Conservation (phyloP, 805 yeast species). For the Teunomyces pallodes region DNA sequence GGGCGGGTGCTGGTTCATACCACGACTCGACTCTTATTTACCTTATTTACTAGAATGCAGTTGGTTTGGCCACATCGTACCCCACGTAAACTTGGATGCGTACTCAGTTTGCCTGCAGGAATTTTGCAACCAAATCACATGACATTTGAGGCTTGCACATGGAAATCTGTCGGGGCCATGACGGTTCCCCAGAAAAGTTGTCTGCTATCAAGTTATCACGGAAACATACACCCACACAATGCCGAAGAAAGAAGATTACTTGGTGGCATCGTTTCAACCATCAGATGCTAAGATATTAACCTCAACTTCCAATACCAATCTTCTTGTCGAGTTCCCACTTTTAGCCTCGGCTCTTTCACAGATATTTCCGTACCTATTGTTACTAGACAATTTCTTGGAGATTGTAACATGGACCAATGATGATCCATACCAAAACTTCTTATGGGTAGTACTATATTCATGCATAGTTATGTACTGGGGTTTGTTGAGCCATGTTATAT, state of each 20-base stretch:
- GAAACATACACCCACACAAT: background rate
- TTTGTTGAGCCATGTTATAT: constrained; percentile 25
- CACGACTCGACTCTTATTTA: too few species aligned
- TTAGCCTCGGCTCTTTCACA: constrained; percentile 47
- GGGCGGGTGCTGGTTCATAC: too few species aligned
- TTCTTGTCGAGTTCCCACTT: constrained; percentile 44
- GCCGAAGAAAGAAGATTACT: background rate
- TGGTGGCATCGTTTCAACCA: constrained; percentile 36
- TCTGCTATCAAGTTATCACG: background rate
- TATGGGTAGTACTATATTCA: constrained; percentile 38
- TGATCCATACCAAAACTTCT: constrained; percentile 46
- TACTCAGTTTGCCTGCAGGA: background rate
- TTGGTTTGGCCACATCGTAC: too few species aligned
- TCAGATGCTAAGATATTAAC: constrained; percentile 33
- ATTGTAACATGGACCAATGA: constrained; percentile 56
- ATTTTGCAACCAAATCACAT: constrained; percentile 1
- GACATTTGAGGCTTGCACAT: background rate
- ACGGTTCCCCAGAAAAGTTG: constrained; percentile 1
- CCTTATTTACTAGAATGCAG: too few species aligned
- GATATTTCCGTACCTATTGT: constrained; percentile 46
- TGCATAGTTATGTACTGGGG: constrained; percentile 45
- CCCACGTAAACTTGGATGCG: too few species aligned
- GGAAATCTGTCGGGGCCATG: background rate
- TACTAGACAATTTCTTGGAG: constrained; percentile 44
- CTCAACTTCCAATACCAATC: constrained; percentile 24